These are phyloP conservation scores for Ascochyta rabiei DNA, from an alignment of 2,329 filamentous ascomycete genomes.

Conservation along the genomic window DNA sequence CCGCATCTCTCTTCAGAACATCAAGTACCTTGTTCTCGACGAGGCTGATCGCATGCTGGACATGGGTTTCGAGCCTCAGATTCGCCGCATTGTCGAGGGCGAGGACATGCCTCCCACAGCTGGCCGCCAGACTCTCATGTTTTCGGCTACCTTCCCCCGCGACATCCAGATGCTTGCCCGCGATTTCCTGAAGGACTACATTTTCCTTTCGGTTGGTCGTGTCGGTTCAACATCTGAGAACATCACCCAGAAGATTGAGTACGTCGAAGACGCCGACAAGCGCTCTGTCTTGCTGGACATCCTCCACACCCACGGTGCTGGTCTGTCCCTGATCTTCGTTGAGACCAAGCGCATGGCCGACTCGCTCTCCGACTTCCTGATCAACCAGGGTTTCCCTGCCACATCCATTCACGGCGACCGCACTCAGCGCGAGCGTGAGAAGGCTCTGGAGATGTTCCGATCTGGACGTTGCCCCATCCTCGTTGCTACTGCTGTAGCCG, in stretches of 20 bases:
- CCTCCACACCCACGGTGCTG: slow-evolving; percentile 87
- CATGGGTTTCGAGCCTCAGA: slow-evolving; percentile 99
- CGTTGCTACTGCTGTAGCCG: slow-evolving; percentile 95
- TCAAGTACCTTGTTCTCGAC: slow-evolving; percentile 98
- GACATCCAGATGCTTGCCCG: slow-evolving; percentile 99
- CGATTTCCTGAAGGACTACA: slow-evolving; percentile 98
- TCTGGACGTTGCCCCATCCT: slow-evolving; percentile 94
- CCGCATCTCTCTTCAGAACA: slow-evolving; percentile 95
- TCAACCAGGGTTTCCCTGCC: slow-evolving; percentile 97
- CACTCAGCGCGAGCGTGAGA: slow-evolving; percentile 98
- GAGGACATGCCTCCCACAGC: slow-evolving; percentile 93
- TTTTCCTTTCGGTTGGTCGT: slow-evolving; percentile 98
- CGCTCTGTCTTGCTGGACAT: slow-evolving; percentile 97
- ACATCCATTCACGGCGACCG: slow-evolving; percentile 99
- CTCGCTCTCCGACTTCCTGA: slow-evolving; percentile 94
- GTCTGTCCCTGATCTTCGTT: slow-evolving; percentile 95
- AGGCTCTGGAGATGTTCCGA: slow-evolving; percentile 96
- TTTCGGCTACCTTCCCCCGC: slow-evolving; percentile 97
- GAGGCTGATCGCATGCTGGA: slow-evolving; percentile 99
- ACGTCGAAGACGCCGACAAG: slow-evolving; percentile 96
- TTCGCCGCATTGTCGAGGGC: slow-evolving; percentile 95
- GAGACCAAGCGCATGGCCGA: slow-evolving; percentile 99
- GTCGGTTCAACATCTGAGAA: slow-evolving; percentile 99
- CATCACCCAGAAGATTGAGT: slow-evolving; percentile 98
- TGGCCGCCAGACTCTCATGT: slow-evolving; percentile 97